Conservation (phyloP, 139 green algal genomes). For the Pleodorina starrii region DNA sequence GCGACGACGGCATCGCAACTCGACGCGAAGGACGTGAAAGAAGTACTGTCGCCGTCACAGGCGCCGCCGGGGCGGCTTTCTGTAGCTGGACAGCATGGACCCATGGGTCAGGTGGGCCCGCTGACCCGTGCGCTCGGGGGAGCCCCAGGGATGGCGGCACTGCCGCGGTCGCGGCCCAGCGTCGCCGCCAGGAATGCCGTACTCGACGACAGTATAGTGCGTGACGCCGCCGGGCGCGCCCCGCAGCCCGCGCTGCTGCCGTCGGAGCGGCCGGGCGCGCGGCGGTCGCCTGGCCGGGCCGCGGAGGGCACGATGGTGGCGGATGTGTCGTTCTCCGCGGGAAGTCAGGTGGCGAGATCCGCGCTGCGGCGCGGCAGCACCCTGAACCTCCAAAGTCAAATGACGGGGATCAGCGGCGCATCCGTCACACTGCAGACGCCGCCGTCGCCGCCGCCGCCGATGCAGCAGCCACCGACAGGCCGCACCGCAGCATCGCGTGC, state of each 20-base stretch:
- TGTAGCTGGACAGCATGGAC: background rate
- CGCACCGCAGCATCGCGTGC: background rate
- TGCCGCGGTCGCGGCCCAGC: background rate
- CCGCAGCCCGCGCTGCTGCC: background rate
- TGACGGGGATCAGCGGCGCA: too few relatives aligned
- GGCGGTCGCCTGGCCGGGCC: background rate
- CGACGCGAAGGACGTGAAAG: too few relatives aligned
- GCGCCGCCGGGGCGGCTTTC: too few relatives aligned
- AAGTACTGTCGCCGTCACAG: too few relatives aligned
- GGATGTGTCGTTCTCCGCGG: too few relatives aligned
- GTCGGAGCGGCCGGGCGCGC: slow-evolving; percentile 23
- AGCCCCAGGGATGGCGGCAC: background rate
- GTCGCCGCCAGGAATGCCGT: background rate
- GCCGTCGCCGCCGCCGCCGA: background rate
- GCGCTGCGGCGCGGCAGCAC: background rate
- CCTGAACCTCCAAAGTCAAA: background rate
- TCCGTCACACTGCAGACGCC: background rate
- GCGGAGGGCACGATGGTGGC: too few relatives aligned
- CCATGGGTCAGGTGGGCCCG: background rate
- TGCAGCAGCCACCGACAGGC: background rate
- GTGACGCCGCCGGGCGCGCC: background rate
- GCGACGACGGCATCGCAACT: background rate
- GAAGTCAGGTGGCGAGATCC: too few relatives aligned
- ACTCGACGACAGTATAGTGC: slow-evolving; percentile 16
- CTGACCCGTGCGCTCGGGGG: background rate